These are phyloP conservation scores for Anthostomella pinea DNA, from an alignment of 2,329 filamentous ascomycete genomes.

Conservation along the genomic window DNA sequence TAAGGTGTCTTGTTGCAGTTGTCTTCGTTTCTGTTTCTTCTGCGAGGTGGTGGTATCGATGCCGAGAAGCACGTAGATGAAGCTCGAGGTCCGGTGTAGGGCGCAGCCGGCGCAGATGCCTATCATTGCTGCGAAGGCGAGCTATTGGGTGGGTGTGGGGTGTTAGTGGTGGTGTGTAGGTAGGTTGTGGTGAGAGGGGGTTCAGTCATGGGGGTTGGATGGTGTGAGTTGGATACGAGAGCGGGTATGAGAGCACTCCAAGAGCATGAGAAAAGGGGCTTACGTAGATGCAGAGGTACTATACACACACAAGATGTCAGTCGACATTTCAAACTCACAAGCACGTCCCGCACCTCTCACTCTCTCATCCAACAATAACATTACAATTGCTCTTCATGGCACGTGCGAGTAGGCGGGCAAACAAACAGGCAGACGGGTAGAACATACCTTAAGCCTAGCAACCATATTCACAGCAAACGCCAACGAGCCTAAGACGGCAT, in stretches of 20 bases:
- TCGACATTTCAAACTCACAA: background rate
- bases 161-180: conserved; percentile 5
- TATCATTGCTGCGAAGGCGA: conserved; percentile 30
- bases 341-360: background rate
- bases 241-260: background rate
- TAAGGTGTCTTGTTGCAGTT: background rate
- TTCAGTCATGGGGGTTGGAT: background rate
- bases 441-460: conserved; percentile 29
- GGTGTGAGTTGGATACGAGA: background rate
- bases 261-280: conserved; percentile 8
- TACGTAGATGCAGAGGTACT: conserved; percentile 34
- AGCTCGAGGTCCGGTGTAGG: conserved; percentile 27
- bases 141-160: conserved; percentile 19
- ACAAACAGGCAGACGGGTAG: background rate
- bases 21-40: conserved; percentile 3
- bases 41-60: conserved; percentile 20
- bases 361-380: background rate
- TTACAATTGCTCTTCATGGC: background rate
- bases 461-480: conserved; percentile 19
- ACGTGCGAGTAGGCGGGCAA: background rate
- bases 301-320: conserved; percentile 1
- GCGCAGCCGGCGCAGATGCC: conserved; percentile 25
- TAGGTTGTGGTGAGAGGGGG: background rate
- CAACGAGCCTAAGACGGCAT: conserved; percentile 8
- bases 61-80: conserved; percentile 28